Evolutionary conservation across 179 eudicot genomes (phyloP), one percentile per base, ranked within the genome.

Genomic region (Spinacia oleracea): DNA sequence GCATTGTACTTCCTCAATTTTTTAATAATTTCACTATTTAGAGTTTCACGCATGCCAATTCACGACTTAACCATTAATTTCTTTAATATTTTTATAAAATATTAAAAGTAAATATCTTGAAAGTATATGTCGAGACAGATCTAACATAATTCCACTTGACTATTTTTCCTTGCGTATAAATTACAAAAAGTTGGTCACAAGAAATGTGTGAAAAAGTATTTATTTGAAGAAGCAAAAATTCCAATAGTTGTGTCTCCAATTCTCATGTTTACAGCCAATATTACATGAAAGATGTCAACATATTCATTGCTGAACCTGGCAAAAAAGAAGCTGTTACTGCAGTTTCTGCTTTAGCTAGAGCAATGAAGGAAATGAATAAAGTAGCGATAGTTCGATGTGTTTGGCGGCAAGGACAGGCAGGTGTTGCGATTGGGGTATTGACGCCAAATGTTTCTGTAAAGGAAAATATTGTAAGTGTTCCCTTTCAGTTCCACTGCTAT

Each of bases 351-450:
- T 84, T 96, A 71, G 97, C 97, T 76, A 93, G 93, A 78, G 98
- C 97, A 48, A 89, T 96, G 97, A 96, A 91, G 90, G 99, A 96
- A 85, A 84, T 84, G 88, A 85, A 93, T 56, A 94, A 92, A 87
- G 94, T 94, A 43, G 99, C 98, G 59, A 96, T 96, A 81, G 73
- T 96, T 75, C 93, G 98, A 29, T 96, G 99, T 84, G 97, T 94
- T 64, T 96, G 93, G 90, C 92, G 98, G 86, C 96, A 96, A 85
- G 96, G 99, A 59, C 99, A 96, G 85, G 79, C 84, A 46, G 89
- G 85, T 87, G 97, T 93, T 74, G 93, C 92, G 45, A 80, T 96
- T 63, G 99, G 96, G 73, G 93, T 94, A 75, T 83, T 96, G 84
- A 84, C 97, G 73, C 99, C 99, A 71, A 92, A 94, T 89, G 71